Evolutionary conservation across 106 monocot genomes (phyloP), one percentile per base, ranked within the genome.

Genomic region (Cymbidium sinense): DNA sequence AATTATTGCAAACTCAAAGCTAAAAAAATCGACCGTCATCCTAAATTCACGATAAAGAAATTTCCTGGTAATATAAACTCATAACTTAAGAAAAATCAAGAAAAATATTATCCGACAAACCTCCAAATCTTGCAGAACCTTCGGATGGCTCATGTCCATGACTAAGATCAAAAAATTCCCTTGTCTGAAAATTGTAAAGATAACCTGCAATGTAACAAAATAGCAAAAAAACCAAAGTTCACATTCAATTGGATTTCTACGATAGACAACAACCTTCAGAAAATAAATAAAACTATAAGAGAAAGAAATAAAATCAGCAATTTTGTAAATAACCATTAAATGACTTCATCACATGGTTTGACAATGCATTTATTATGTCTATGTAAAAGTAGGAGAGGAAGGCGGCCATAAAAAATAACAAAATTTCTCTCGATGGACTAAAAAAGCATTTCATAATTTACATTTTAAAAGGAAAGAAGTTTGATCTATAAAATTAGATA

Each of bases 101-200:
- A 15, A 41, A 61, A 41, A 5, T 20, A 43, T 51, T 9, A 77
- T 23, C 76, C 20, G 35, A 88, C 85, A 75, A 76, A 95, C 98
- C 95, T 88, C 92, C 98, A 85, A 99, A 95, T 83, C 83, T 85
- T 78, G 92, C 81, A 79, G 90, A 84, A 25, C 86, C 98, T 71
- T 78, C 84, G 33, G 83, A 76, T 81, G 85, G 74, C 77, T 99
- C 92, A 80, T 90, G 87, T 15, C 92, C 98, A 89, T 92, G 89
- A 85, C 86, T 92, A 81, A 99, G 92, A 86, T 92, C 91, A 82
- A 89, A 92, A 78, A 99, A 87, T 70, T 99, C 98, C 86, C 95
- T 90, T 17, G 98, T 92, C 75, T 99, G 94, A 78, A 88, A 92
- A 72, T 95, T 99, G 77, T 92, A 99, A 50, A 99, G 86, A 86